Evolutionary conservation across 495 filamentous ascomycete species (phyloP), one percentile per base, ranked within the genome.

Genomic region (Penicillium turbatum): DNA sequence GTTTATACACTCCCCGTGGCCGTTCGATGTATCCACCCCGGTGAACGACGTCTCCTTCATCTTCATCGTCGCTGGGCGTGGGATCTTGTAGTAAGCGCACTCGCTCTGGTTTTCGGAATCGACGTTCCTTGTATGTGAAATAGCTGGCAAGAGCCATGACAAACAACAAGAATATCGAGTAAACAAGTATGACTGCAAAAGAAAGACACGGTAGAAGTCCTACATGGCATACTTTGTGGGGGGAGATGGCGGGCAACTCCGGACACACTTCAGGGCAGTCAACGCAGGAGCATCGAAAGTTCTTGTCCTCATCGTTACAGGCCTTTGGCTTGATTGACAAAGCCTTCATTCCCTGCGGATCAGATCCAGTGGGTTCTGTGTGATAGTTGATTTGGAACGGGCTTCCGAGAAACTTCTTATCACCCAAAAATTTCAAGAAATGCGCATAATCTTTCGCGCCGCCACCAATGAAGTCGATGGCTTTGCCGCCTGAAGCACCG

Each of bases 331-430:
- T 78, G 61, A 87, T 82, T 19, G 85, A 64, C 59, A 82, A 69
- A 8, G 89, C 73, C 19, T 76, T 57, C 88, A 96, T 93, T 19
- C 73, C 69, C 9, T 71, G 63, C 0, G 76, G 69, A 49, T 88
- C 83, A 30, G 67, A 55, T 16, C 65, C 67, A 17, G 65, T 71
- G 5, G 87, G 79, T 16, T 78, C 67, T 2, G 75, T 76, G 9
- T 86, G 87, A 63, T 92, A 98, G 74, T 98, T 89, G 70, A 98
- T 93, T 73, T 97, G 95, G 71, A 98, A 97, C 0, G 93, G 93
- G 46, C 90, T 96, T 7, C 93, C 95, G 13, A 83, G 62, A 13
- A 92, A 78, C 64, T 91, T 92, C 76, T 95, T 87, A 58, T 95
- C 83, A 10, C 93, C 93, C n/a, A 98, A 70, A 64, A 96, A 98